These are phyloP conservation scores for Lagerstroemia speciosa DNA, from an alignment of 345 rosid genomes.

Conservation along the genomic window DNA sequence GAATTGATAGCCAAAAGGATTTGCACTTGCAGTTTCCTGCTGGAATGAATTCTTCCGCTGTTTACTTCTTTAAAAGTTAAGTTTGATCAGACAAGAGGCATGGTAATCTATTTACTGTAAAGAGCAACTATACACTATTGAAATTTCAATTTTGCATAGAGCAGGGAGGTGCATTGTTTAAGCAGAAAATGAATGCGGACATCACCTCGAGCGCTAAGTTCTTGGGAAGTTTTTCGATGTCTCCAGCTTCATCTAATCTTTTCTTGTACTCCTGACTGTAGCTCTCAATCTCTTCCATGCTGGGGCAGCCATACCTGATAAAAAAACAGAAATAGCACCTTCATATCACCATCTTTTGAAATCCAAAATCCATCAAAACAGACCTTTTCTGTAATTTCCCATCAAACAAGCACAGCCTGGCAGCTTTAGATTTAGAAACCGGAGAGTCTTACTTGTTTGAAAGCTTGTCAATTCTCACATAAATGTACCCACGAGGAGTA, in stretches of 20 bases:
- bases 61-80: neutral
- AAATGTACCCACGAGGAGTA: slow-evolving; percentile 68
- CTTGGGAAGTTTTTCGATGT: slow-evolving; percentile 49
- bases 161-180: neutral
- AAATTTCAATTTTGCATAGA: neutral
- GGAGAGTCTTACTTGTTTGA: slow-evolving; percentile 47
- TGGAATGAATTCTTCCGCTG: no score
- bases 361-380: neutral
- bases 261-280: slow-evolving; percentile 61
- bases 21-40: neutral
- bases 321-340: neutral
- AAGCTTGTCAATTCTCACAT: slow-evolving; percentile 68
- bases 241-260: slow-evolving; percentile 74
- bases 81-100: neutral
- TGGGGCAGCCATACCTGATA: slow-evolving; percentile 77
- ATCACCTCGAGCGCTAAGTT: slow-evolving; percentile 79
- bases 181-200: slow-evolving; percentile 7
- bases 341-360: neutral
- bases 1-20: neutral
- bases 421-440: neutral
- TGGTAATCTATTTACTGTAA: neutral
- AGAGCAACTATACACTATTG: neutral
- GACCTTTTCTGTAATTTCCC: neutral
- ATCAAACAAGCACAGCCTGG: neutral
- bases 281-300: slow-evolving; percentile 69